Conservation (phyloP, 805 yeast species). For the Yarrowia keelungensis region DNA sequence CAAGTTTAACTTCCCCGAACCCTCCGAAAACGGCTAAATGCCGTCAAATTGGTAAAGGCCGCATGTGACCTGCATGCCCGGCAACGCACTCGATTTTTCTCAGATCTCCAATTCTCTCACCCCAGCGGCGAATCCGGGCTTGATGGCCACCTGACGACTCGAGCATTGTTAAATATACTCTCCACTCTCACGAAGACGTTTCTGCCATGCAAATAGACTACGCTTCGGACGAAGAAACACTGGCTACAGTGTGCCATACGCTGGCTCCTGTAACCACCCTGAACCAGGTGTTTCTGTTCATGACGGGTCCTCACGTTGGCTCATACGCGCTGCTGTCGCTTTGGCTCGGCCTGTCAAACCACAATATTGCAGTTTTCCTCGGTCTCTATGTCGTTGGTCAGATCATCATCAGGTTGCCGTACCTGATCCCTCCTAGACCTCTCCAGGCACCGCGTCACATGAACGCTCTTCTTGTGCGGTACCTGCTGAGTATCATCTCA, state of each 20-base stretch:
- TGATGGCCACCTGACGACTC: background rate
- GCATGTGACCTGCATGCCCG: conserved; percentile 21
- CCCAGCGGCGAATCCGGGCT: background rate
- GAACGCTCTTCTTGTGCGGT: background rate
- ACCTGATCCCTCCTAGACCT: conserved; percentile 8
- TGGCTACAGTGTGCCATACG: background rate
- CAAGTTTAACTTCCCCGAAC: conserved; percentile 12
- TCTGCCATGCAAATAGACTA: conserved; percentile 9
- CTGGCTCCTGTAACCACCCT: background rate
- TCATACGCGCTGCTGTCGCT: conserved; percentile 12
- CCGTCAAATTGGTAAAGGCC: conserved; percentile 9
- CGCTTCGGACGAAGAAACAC: conserved; percentile 20
- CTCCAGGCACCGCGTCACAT: conserved; percentile 12
- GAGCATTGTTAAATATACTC: background rate
- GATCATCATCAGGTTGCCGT: conserved; percentile 21
- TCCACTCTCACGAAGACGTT: background rate
- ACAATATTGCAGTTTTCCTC: background rate
- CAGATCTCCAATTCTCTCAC: conserved; percentile 3
- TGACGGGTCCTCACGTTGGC: conserved; percentile 23
- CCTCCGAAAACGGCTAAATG: conserved; percentile 9
- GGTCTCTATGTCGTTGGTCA: conserved; percentile 4
- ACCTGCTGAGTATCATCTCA: background rate
- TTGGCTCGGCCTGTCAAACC: conserved; percentile 10
- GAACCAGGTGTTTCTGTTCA: conserved; percentile 27
- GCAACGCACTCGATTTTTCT: conserved; percentile 2